Conservation (phyloP, 2,329 filamentous ascomycete genomes). For the Chalara sp. region DNA sequence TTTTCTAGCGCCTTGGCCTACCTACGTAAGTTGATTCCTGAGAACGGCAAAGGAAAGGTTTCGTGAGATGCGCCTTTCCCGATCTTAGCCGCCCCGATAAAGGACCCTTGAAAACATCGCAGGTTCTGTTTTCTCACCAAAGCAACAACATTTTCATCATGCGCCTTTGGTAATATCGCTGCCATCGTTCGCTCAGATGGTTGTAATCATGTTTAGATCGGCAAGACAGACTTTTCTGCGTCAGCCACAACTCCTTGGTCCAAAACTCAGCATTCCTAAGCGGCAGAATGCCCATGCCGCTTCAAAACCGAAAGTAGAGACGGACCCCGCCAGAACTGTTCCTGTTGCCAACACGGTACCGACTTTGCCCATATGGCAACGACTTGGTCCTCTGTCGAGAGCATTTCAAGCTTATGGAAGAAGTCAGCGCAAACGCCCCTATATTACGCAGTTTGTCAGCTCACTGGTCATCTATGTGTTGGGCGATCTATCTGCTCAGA, state of each 20-base stretch:
- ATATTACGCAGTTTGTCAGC: conserved; percentile 71
- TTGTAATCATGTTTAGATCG: conserved; percentile 15
- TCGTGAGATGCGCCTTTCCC: too few species aligned
- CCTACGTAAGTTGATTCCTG: too few species aligned
- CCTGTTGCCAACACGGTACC: conserved; percentile 37
- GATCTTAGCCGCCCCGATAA: too few species aligned
- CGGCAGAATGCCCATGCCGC: conserved; percentile 10
- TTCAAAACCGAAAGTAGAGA: conserved; percentile 8
- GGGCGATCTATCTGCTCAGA: conserved; percentile 73
- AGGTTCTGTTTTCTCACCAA: too few species aligned
- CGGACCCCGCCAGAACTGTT: conserved; percentile 27
- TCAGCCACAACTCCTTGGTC: conserved; percentile 13
- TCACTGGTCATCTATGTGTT: conserved; percentile 72
- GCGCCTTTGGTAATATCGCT: too few species aligned
- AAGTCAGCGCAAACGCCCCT: conserved; percentile 65
- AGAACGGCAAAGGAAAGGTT: too few species aligned
- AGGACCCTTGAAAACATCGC: too few species aligned
- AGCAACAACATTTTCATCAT: too few species aligned
- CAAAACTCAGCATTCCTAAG: conserved; percentile 13
- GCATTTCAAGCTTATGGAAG: conserved; percentile 56
- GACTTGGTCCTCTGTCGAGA: conserved; percentile 49
- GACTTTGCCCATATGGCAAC: conserved; percentile 41
- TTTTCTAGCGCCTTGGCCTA: too few species aligned
- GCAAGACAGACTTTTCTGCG: conserved; percentile 15
- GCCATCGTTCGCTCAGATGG: conserved; percentile 10